Conservation (phyloP, 345 rosid species). For the Theobroma cacao region DNA sequence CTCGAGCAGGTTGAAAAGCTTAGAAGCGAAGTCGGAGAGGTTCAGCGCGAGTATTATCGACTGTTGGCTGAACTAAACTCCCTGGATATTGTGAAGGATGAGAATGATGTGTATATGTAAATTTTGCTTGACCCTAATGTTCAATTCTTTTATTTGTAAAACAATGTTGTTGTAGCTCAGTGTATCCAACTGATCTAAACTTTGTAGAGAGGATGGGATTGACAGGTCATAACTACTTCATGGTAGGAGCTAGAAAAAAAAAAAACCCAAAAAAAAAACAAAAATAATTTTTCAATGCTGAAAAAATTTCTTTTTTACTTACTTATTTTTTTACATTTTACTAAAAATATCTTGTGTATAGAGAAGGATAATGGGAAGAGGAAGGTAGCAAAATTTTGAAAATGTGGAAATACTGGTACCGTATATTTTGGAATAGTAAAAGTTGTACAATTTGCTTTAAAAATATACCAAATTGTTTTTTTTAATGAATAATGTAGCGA, state of each 20-base stretch:
- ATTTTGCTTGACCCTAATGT: neutral
- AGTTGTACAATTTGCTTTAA: too few species aligned
- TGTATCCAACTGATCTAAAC: neutral
- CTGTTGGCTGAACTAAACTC: slow-evolving; percentile 40
- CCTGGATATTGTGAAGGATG: slow-evolving; percentile 38
- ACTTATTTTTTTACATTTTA: too few species aligned
- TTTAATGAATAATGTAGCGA: too few species aligned
- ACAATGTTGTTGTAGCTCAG: neutral
- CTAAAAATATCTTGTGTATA: too few species aligned
- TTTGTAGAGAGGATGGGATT: neutral
- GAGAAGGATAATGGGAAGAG: too few species aligned
- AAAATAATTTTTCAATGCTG: neutral
- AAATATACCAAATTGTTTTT: too few species aligned
- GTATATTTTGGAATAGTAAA: too few species aligned
- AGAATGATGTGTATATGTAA: slow-evolving; percentile 33
- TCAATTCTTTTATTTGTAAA: neutral
- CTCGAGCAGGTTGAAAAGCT: slow-evolving; percentile 48
- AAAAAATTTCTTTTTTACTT: too few species aligned
- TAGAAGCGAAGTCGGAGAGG: slow-evolving; percentile 43
- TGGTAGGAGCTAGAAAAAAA: neutral
- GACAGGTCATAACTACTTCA: neutral
- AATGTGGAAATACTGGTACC: too few species aligned
- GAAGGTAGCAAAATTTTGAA: too few species aligned
- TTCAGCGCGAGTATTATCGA: slow-evolving; percentile 35
- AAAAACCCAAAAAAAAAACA: too few species aligned